These are phyloP conservation scores for Backusella sp. DNA, from an alignment of 192 early-diverging fungal genomes.

Conservation along the genomic window DNA sequence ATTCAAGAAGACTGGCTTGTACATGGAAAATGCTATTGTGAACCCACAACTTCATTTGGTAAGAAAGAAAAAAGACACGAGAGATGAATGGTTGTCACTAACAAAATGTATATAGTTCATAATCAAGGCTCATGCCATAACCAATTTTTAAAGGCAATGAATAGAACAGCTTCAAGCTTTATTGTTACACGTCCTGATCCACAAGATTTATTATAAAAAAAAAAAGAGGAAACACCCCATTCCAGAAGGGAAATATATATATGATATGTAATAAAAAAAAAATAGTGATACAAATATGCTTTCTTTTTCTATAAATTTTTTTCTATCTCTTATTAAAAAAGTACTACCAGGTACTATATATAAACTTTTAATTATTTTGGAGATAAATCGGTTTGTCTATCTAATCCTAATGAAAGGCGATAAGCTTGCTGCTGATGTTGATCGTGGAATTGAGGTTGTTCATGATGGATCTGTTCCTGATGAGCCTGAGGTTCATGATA, in stretches of 20 bases:
- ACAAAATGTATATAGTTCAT: not conserved
- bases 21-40: constrained; percentile 51
- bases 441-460: not conserved
- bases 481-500: not conserved
- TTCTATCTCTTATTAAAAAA: not conserved
- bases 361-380: not conserved
- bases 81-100: not conserved
- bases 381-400: constrained; percentile 5
- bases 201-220: constrained; percentile 1
- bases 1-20: constrained; percentile 39
- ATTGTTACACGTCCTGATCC: constrained; percentile 20
- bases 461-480: not conserved
- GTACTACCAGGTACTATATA: constrained; percentile 5
- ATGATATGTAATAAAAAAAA: not conserved
- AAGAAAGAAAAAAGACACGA: constrained; percentile 8
- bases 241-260: not conserved
- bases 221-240: not conserved
- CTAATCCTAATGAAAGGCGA: constrained; percentile 2
- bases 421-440: not conserved
- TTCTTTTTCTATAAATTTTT: not conserved
- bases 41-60: constrained; percentile 48
- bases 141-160: constrained; percentile 15
- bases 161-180: constrained; percentile 3
- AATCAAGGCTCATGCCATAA: constrained; percentile 16
- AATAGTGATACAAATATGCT: not conserved